These are phyloP conservation scores for Solanum pinnatisectum DNA, from an alignment of 257 asterid genomes.

Conservation along the genomic window DNA sequence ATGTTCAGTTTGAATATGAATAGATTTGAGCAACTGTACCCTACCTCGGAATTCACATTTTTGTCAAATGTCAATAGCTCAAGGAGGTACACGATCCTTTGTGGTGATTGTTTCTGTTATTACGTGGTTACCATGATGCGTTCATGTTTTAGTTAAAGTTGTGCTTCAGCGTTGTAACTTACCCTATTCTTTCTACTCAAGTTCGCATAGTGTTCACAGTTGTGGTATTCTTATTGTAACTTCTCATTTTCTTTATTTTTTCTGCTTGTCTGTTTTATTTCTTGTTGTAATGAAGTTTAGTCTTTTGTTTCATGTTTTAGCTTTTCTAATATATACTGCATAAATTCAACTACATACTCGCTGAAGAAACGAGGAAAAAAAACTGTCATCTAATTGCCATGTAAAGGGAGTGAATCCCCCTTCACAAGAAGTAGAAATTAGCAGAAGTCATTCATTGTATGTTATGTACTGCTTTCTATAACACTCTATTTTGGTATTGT, in stretches of 20 bases:
- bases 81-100: constrained; percentile 6
- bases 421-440: background rate
- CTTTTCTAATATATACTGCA: background rate
- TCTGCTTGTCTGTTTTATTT: background rate
- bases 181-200: background rate
- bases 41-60: background rate
- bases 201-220: background rate
- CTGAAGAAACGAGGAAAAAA: background rate
- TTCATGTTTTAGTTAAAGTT: background rate
- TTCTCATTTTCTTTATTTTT: background rate
- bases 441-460: background rate
- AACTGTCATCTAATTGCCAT: background rate
- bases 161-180: background rate
- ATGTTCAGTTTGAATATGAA: constrained; percentile 68
- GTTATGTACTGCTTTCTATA: background rate
- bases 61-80: background rate
- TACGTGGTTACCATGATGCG: background rate
- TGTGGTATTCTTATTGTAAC: background rate
- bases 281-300: background rate
- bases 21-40: constrained; percentile 13
- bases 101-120: background rate
- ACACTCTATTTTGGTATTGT: background rate
- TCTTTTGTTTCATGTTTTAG: background rate
- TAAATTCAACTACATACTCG: background rate
- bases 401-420: background rate